These are phyloP conservation scores for Neurospora cerealis DNA, from an alignment of 495 filamentous ascomycete species.

Conservation along the genomic window DNA sequence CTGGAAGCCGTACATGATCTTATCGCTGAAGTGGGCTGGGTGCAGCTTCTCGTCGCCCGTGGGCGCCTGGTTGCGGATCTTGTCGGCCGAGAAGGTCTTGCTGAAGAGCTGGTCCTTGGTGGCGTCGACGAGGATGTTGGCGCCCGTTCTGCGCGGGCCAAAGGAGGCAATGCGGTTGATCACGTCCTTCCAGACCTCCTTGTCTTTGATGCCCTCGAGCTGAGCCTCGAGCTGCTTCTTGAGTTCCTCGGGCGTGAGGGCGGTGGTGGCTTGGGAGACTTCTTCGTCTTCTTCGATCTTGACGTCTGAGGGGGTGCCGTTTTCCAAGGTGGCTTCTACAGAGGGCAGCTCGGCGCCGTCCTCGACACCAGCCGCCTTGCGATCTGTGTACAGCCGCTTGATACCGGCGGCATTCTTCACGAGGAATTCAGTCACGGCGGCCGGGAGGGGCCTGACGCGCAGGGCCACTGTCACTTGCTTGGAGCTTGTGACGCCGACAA, in stretches of 20 bases:
- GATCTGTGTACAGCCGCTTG: constrained; percentile 67
- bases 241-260: constrained; percentile 65
- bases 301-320: constrained; percentile 21
- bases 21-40: constrained; percentile 73
- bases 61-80: constrained; percentile 20
- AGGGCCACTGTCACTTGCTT: constrained; percentile 76
- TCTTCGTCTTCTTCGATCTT: constrained; percentile 37
- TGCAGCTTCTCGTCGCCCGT: constrained; percentile 44
- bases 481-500: constrained; percentile 63
- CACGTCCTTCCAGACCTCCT: constrained; percentile 65
- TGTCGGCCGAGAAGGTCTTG: constrained; percentile 53
- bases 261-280: constrained; percentile 36
- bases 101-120: constrained; percentile 64
- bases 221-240: constrained; percentile 55
- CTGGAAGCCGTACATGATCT: constrained; percentile 87
- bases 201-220: constrained; percentile 53
- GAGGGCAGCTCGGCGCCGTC: constrained; percentile 18
- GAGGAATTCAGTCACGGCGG: constrained; percentile 74
- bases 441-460: constrained; percentile 70
- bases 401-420: constrained; percentile 67
- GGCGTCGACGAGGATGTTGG: constrained; percentile 82
- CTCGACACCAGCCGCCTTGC: constrained; percentile 27
- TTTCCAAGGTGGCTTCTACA: constrained; percentile 33
- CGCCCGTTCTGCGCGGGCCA: constrained; percentile 73
- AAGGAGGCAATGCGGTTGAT: constrained; percentile 82